A percentile compares a stretch with the other conserved stretches of the same genome.
These are phyloP conservation scores for Friedmanniomyces endolithicus DNA, from an alignment of 495 filamentous ascomycete species.

Conservation along the genomic window DNA sequence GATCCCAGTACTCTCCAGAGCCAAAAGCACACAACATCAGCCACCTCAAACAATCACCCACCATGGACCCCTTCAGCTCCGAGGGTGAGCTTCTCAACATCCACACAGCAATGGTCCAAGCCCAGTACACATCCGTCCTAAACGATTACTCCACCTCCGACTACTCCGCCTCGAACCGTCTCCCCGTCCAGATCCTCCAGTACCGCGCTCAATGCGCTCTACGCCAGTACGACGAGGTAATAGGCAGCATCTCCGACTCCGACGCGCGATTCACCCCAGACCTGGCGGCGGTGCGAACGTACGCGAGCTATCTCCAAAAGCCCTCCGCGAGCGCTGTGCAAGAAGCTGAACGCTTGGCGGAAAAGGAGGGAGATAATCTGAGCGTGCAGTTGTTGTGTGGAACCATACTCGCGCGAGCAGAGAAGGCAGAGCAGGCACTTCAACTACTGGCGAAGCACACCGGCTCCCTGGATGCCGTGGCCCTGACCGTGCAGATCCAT, in stretches of 20 bases:
- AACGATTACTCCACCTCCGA: conserved; percentile 59
- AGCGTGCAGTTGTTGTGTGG: conserved; percentile 71
- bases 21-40: not conserved
- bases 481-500: conserved; percentile 61
- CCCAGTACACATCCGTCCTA: conserved; percentile 71
- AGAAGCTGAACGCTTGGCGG: conserved; percentile 52
- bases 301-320: conserved; percentile 56
- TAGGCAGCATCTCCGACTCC: conserved; percentile 52
- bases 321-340: conserved; percentile 44
- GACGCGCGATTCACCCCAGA: conserved; percentile 54
- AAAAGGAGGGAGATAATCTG: conserved; percentile 53
- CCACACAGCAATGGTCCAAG: conserved; percentile 89
- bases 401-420: conserved; percentile 64
- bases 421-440: conserved; percentile 72
- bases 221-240: conserved; percentile 59
- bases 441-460: conserved; percentile 67
- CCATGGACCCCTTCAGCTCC: conserved; percentile 87
- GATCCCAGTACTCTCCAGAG: too few relatives aligned
- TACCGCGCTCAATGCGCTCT: conserved; percentile 73
- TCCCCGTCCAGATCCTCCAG: conserved; percentile 66
- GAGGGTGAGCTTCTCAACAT: conserved; percentile 95
- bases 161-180: conserved; percentile 61
- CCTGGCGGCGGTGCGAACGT: conserved; percentile 61
- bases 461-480: conserved; percentile 57
- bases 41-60: conserved; percentile 4